Evolutionary conservation across 306 rosid species (phyloP).

Genomic region (Abrus pulchellus): DNA sequence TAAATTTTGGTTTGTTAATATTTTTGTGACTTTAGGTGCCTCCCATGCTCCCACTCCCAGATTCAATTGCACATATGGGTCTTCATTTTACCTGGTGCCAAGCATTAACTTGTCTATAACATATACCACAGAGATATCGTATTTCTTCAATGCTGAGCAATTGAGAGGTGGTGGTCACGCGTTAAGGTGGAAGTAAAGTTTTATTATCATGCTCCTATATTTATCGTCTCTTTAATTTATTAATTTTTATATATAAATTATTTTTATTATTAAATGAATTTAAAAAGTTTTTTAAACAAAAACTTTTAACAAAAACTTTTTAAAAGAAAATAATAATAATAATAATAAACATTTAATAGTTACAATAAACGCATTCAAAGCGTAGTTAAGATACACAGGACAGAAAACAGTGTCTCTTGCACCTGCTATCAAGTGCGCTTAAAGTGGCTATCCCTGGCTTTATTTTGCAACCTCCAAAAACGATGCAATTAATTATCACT

Average conservation of each 20-base stretch:
- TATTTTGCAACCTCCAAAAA: slow-evolving; percentile 9
- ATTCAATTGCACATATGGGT: slow-evolving; percentile 35
- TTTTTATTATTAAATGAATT: too few species aligned
- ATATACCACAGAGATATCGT: neutral
- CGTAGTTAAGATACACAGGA: neutral
- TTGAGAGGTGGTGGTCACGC: slow-evolving; percentile 1
- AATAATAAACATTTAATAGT: too few species aligned
- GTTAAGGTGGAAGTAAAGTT: slow-evolving; percentile 15
- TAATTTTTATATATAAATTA: too few species aligned
- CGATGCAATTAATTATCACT: slow-evolving; percentile 10
- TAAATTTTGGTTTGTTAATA: neutral
- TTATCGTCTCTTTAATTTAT: too few species aligned
- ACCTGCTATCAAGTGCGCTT: slow-evolving; percentile 19
- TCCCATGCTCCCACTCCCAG: slow-evolving; percentile 16
- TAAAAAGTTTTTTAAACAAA: too few species aligned
- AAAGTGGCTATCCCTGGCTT: neutral
- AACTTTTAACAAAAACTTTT: too few species aligned
- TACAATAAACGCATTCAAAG: too few species aligned
- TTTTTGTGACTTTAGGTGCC: slow-evolving; percentile 17
- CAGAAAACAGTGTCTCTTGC: slow-evolving; percentile 1
- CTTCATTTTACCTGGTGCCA: slow-evolving; percentile 16
- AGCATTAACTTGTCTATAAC: slow-evolving; percentile 21
- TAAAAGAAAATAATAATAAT: too few species aligned
- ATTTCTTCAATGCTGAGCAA: slow-evolving; percentile 35
- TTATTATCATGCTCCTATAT: too few species aligned